Evolutionary conservation across 495 filamentous ascomycete genomes (phyloP), one percentile per base, ranked within the genome.

Genomic region (Tuber calosporum): DNA sequence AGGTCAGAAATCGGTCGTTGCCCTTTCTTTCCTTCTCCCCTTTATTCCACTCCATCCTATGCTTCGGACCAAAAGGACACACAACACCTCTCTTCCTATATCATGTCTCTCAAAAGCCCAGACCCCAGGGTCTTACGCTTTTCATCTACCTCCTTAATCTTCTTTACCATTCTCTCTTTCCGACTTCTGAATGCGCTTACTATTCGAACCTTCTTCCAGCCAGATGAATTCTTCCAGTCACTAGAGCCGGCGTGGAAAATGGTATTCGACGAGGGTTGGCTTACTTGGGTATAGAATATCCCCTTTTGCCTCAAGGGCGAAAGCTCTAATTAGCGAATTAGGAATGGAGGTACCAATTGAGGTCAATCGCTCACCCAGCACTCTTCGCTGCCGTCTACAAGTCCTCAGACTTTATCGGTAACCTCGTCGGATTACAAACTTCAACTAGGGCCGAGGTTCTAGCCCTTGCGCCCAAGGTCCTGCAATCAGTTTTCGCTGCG

Each of bases 151-250:
- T 77, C 76, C n/a, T 72, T 81, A 17, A 83, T 90, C 72, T 84
- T 92, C 69, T 83, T 87, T 58, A 85, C 88, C 58, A 87, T 97
- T 34, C 78, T 97, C 72, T 87, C 87, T 19, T 86, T 97, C 68
- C 93, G 95, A 71, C 86, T 96, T 69, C 80, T 92, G 81, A 97
- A 98, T 83, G 89, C 93, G n/a, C 84, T 97, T 72, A 87, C 85
- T 69, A 85, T 96, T 53, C 86, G 88, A 69, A 98, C 95, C n/a
- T 99, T 97, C 82, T 99, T 99, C 84, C 95, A 99, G 82, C 95
- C 95, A n/a, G 95, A 99, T 84, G 95, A 99, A 82, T 98, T 92
- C 85, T 99, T 93, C 77, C 95, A 99, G 81, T 92, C 93, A 8
- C 86, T 99, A 17, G 95, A 99, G 81, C 96, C 95, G 48, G 95